Evolutionary conservation across 2,329 filamentous ascomycete species (phyloP).

Genomic region (Pezicula neosporulosa): DNA sequence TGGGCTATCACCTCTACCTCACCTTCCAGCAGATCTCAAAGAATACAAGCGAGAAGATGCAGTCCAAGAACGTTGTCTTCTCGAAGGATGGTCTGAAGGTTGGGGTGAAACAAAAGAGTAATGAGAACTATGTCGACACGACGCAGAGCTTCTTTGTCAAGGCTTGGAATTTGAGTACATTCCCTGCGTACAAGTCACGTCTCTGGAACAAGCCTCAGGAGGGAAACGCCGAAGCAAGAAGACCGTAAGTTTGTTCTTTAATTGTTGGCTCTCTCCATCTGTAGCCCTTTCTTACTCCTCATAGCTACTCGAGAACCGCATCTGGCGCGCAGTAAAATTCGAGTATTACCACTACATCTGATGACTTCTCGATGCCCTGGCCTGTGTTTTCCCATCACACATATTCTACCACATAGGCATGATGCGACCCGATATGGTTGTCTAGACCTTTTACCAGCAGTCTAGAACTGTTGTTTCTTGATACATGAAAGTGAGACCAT

Average conservation of each 20-base stretch:
- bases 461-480: too few species aligned
- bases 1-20: conserved; percentile 71
- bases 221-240: conserved; percentile 22
- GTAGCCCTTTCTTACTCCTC: neutral
- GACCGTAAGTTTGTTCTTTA: conserved; percentile 20
- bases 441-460: too few species aligned
- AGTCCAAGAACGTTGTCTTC: conserved; percentile 71
- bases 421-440: too few species aligned
- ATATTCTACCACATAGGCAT: too few species aligned
- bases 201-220: conserved; percentile 32
- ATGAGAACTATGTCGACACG: conserved; percentile 69
- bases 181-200: conserved; percentile 29
- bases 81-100: conserved; percentile 73
- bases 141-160: conserved; percentile 68
- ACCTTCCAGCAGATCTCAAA: conserved; percentile 63
- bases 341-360: too few species aligned
- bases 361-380: too few species aligned
- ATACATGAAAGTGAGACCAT: too few species aligned
- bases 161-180: conserved; percentile 56
- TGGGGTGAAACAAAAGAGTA: conserved; percentile 63
- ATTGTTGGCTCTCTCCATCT: neutral
- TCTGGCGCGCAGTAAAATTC: too few species aligned
- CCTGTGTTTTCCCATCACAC: too few species aligned
- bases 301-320: too few species aligned
- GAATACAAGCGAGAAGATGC: conserved; percentile 65